Percentiles rank a stretch among this genome's conserved stretches.
phyloP scores from a whole-genome alignment of 441 rosid genomes.

The Erysimum cheiri region DNA sequence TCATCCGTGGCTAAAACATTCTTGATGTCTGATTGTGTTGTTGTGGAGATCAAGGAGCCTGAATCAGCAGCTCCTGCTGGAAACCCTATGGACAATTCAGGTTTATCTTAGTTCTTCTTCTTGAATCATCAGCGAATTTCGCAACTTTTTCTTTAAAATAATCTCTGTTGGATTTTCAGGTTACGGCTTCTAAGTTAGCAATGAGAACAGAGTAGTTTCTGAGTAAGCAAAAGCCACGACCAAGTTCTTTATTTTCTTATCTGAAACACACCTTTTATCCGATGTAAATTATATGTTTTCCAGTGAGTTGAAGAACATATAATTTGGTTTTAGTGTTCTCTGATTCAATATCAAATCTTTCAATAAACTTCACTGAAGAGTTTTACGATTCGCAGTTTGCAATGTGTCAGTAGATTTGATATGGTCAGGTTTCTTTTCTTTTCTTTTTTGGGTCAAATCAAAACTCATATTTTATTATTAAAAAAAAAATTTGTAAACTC shows the following conservation, averaged over 20 bases:
- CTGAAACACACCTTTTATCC: background rate
- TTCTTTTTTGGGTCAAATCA: background rate
- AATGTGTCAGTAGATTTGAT: constrained; percentile 4
- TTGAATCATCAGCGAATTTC: background rate
- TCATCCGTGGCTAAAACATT: constrained; percentile 89
- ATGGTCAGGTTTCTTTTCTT: background rate
- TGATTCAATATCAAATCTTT: background rate
- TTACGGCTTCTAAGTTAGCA: constrained; percentile 37
- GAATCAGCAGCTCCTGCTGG: constrained; percentile 64
- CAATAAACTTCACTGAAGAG: background rate
- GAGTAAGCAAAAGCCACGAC: constrained; percentile 30
- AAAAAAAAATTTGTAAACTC: no score
- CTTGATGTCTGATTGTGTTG: constrained; percentile 93
- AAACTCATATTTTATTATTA: no score
- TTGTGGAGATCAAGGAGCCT: constrained; percentile 88
- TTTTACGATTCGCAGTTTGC: constrained; percentile 11
- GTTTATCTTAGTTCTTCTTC: constrained; percentile 41
- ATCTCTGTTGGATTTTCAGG: constrained; percentile 4
- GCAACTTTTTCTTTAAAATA: background rate
- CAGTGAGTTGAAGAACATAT: constrained; percentile 20
- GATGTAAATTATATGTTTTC: constrained; percentile 32
- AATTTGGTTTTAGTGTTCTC: constrained; percentile 18
- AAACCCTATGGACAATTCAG: constrained; percentile 94
- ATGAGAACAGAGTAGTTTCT: constrained; percentile 14
- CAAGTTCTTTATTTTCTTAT: background rate